Evolutionary conservation across 2,329 filamentous ascomycete species (phyloP), one percentile per base, ranked within the genome.

Genomic region (Microdochium trichocladiopsis): DNA sequence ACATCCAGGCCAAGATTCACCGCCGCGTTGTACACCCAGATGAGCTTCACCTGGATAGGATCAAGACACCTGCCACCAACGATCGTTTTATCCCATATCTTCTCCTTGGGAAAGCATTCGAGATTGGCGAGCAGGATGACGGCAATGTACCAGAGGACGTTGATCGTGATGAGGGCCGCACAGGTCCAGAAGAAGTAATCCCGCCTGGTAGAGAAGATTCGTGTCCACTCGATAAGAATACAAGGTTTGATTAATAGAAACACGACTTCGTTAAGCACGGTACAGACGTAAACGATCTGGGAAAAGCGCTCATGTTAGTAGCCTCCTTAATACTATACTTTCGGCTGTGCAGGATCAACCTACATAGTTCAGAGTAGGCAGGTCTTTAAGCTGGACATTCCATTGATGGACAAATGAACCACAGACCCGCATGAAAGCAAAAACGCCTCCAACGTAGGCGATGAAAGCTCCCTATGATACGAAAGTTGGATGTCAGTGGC

Each of bases 1-100:
- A 72, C 64, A 11, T 69, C 65, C 52, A 73, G 74, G 55, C 72
- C 67, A 63, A 60, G 36, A 36, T 59, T 52, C 31, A 61, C 48
- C 2, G 45, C 33, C 0, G 56, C 49, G 1, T 52, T 52, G 12
- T 51, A 55, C 11, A 52, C 31, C 47, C 56, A 52, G 12, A 55
- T 41, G 4, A 22, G 25, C 2, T 50, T 48, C 14, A 48, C 50
- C 31, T 57, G 43, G 14, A 61, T 58, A 5, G 41, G 41, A 18
- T 45, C 41, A 10, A 45, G 41, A 48, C 63, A 67, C 47, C 57
- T 58, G 3, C 8, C 50, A 6, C 55, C 58, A 5, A 45, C 18
- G 14, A 57, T 14, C 48, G 52, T 56, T n/a, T 49, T 52, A 2
- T 51, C 49, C 58, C 59, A 60, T 2, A 54, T 53, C 18, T 48